phyloP scores from a whole-genome alignment of 2,329 filamentous ascomycete genomes.

The Pseudocercospora fuligena region DNA sequence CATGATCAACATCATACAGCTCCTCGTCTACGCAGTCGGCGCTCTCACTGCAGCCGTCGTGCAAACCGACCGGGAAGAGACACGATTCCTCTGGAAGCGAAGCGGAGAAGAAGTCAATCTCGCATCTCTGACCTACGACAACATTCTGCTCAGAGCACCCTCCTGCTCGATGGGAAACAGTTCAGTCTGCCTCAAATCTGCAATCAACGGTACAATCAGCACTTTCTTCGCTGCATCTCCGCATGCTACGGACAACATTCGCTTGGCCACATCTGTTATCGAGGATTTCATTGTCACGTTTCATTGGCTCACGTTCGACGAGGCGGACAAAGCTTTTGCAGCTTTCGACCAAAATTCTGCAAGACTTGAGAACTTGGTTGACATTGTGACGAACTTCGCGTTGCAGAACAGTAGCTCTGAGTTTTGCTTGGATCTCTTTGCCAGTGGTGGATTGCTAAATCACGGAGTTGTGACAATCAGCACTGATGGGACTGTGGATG shows the following conservation, averaged over 20 bases:
- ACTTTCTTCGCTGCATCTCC: neutral
- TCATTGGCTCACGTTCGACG: neutral
- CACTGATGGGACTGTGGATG: neutral
- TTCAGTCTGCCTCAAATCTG: neutral
- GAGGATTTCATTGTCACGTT: neutral
- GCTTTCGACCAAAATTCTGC: neutral
- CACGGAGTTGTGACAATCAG: neutral
- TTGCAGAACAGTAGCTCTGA: neutral
- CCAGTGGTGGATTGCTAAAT: neutral
- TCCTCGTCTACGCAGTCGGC: neutral
- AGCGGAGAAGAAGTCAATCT: constrained; percentile 1
- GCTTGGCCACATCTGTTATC: neutral
- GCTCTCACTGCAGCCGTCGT: neutral
- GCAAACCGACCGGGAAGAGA: neutral
- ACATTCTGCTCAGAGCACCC: neutral
- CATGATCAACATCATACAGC: neutral
- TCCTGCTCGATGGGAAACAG: neutral
- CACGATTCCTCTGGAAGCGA: neutral
- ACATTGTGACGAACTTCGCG: neutral
- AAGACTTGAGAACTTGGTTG: neutral
- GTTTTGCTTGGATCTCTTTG: neutral
- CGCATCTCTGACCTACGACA: neutral
- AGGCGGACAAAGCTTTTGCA: neutral
- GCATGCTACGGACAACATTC: neutral
- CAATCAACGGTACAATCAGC: neutral